A percentile compares a stretch with the other conserved stretches of the same genome.
phyloP scores from a whole-genome alignment of 345 rosid species.

The Rhodomyrtus tomentosa region DNA sequence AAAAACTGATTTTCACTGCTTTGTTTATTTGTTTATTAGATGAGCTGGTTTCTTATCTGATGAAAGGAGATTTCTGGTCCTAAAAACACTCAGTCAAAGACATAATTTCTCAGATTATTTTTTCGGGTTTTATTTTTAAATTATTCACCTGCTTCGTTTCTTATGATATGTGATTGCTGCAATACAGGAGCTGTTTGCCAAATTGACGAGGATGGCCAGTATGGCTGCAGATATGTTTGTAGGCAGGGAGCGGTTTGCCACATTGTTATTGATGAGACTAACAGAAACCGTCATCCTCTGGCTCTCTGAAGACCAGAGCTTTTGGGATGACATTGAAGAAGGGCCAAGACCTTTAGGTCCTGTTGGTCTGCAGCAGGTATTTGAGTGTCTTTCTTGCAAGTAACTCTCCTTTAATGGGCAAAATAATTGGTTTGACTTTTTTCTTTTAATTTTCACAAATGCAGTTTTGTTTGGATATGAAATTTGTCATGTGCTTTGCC shows the following conservation, averaged over 20 bases:
- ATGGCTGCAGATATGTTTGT: slow-evolving; percentile 96
- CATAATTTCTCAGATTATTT: neutral
- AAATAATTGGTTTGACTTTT: neutral
- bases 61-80: neutral
- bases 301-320: slow-evolving; percentile 93
- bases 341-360: slow-evolving; percentile 92
- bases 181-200: slow-evolving; percentile 76
- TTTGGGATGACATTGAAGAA: slow-evolving; percentile 98
- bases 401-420: neutral
- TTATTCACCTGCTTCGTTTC: neutral
- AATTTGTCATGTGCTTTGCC: slow-evolving; percentile 86
- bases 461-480: slow-evolving; percentile 97
- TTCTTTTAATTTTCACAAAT: neutral
- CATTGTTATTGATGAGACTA: slow-evolving; percentile 79
- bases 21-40: neutral
- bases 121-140: neutral
- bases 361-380: slow-evolving; percentile 83
- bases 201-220: slow-evolving; percentile 72
- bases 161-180: neutral
- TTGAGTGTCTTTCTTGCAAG: slow-evolving; percentile 5
- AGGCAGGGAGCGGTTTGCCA: slow-evolving; percentile 94
- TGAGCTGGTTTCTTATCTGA: neutral
- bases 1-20: neutral
- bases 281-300: slow-evolving; percentile 94
- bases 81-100: neutral